Base-by-base conservation (phyloP, 495 filamentous ascomycete genomes). In the Mycothermus thermophilus region DNA sequence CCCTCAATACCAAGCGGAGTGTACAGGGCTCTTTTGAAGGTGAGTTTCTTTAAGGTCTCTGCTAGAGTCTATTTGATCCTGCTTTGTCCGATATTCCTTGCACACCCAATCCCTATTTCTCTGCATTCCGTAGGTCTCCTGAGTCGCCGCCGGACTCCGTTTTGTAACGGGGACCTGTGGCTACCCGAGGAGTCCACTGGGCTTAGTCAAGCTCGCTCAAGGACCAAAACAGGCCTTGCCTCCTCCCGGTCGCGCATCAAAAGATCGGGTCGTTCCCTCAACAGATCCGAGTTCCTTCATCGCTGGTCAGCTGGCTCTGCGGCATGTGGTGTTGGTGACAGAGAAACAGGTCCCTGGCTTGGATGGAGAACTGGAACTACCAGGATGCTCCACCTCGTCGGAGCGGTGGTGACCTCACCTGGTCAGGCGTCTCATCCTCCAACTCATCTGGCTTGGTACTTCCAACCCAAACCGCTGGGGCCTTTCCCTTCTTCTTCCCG, bases 11-110 rank as follows among this genome's bases (percentile, higher is more conserved):
- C 43, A 84, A 84, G 64, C 69, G 75, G 57, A 79, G 67, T 46
- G 72, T 83, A 43, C 78, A 81, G 64, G 72, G 75, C 42, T 72
- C 74, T 41, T 83, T 84, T 60, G 80, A 87, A 69, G 83, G 83
- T 86, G 40, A 36, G 9, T 15, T 27, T 37, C 13, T 14, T n/a
- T n/a, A n/a, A n/a, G n/a, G n/a, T n/a, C n/a, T 29, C n/a, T 16
- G 14, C 20, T 22, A 15, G 21, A 21, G 22, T 30, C 9, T 32
- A 13, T 27, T 10, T 17, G 13, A 23, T 17, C 21, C 23, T 30
- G 13, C 9, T 20, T 10, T 37, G 16, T 20, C 18, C 9, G 7
- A 15, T 21, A 9, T 15, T 24, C 23, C 35, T 18, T 32, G 30
- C 34, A 27, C n/a, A n/a, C n/a, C n/a, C n/a, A n/a, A n/a, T n/a